Percentiles rank a stretch among this genome's conserved stretches.
phyloP scores from a whole-genome alignment of 1,284 basidiomycete species.

The Tetrapyrgos nigripes region DNA sequence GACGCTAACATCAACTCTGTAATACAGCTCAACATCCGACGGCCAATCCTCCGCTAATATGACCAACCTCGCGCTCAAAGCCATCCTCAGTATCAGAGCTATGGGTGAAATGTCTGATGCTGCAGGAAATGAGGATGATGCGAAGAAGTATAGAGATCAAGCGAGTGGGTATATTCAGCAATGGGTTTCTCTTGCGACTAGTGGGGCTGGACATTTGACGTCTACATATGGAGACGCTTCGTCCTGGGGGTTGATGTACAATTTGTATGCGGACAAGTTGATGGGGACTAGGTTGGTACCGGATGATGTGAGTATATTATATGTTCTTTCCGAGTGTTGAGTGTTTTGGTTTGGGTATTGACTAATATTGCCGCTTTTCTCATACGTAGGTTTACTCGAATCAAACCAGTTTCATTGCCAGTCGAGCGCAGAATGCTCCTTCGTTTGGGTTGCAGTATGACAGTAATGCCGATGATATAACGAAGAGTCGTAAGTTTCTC shows the following conservation, averaged over 20 bases:
- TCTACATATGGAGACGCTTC: slow-evolving; percentile 29
- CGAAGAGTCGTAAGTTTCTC: slow-evolving; percentile 34
- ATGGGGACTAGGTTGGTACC: slow-evolving; percentile 24
- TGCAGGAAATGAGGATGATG: slow-evolving; percentile 19
- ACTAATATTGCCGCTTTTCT: not conserved
- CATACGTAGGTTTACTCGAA: slow-evolving; percentile 21
- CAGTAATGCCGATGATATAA: slow-evolving; percentile 22
- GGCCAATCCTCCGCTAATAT: slow-evolving; percentile 14
- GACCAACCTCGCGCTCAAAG: slow-evolving; percentile 27
- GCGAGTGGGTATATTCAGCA: slow-evolving; percentile 25
- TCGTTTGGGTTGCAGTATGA: slow-evolving; percentile 33
- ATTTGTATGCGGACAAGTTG: slow-evolving; percentile 52
- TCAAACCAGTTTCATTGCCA: slow-evolving; percentile 29
- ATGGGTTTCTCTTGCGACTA: slow-evolving; percentile 30
- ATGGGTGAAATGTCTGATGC: slow-evolving; percentile 24
- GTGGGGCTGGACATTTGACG: slow-evolving; percentile 24
- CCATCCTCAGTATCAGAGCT: slow-evolving; percentile 27
- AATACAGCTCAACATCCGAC: slow-evolving; percentile 18
- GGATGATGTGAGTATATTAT: slow-evolving; percentile 31
- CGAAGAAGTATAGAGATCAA: slow-evolving; percentile 5
- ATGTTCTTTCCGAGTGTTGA: too few species aligned
- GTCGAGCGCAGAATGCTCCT: slow-evolving; percentile 8
- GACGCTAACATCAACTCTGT: too few species aligned
- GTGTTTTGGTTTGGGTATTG: too few species aligned
- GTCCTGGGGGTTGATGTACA: slow-evolving; percentile 50